Percentiles rank a stretch among this genome's conserved stretches.
phyloP scores from a whole-genome alignment of 768 basidiomycete species.

The Kwoniella sp. region DNA sequence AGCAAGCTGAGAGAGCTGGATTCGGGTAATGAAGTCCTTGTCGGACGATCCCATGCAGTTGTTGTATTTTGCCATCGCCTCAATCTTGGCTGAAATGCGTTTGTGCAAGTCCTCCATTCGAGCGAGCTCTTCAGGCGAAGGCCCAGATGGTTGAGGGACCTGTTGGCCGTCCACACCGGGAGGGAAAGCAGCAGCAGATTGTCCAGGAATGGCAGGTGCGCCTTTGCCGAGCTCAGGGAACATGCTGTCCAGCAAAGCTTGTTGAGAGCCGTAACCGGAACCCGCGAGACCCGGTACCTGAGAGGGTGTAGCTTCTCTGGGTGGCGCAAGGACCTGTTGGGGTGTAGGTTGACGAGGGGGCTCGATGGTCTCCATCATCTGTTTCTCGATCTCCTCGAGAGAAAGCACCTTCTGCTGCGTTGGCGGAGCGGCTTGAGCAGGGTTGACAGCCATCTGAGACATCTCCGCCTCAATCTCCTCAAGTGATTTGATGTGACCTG shows the following conservation, averaged over 20 bases:
- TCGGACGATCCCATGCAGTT: constrained; percentile 61
- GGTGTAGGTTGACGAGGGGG: constrained; percentile 22
- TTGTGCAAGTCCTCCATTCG: constrained; percentile 35
- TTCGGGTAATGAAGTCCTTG: constrained; percentile 99
- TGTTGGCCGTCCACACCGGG: constrained; percentile 1
- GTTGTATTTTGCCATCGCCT: constrained; percentile 53
- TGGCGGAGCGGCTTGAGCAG: constrained; percentile 15
- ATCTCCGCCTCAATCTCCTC: constrained; percentile 57
- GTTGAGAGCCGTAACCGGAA: constrained; percentile 43
- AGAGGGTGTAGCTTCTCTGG: constrained; percentile 34
- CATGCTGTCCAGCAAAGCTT: constrained; percentile 53
- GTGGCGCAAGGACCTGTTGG: constrained; percentile 16
- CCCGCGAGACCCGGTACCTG: constrained; percentile 29
- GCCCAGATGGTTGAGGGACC: constrained; percentile 11
- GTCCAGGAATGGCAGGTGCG: constrained; percentile 6
- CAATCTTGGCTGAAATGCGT: constrained; percentile 50
- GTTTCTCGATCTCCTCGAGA: constrained; percentile 50
- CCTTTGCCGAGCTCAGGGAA: constrained; percentile 40
- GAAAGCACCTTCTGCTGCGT: constrained; percentile 34
- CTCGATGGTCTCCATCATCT: constrained; percentile 45
- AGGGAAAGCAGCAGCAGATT: constrained; percentile 23
- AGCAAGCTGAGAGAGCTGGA: constrained; percentile 96
- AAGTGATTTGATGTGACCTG: constrained; percentile 52
- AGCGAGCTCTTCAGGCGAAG: constrained; percentile 39
- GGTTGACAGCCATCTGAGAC: constrained; percentile 34